Evolutionary conservation across 345 rosid genomes (phyloP), one percentile per base, ranked within the genome.

Genomic region (Bruguiera parviflora): DNA sequence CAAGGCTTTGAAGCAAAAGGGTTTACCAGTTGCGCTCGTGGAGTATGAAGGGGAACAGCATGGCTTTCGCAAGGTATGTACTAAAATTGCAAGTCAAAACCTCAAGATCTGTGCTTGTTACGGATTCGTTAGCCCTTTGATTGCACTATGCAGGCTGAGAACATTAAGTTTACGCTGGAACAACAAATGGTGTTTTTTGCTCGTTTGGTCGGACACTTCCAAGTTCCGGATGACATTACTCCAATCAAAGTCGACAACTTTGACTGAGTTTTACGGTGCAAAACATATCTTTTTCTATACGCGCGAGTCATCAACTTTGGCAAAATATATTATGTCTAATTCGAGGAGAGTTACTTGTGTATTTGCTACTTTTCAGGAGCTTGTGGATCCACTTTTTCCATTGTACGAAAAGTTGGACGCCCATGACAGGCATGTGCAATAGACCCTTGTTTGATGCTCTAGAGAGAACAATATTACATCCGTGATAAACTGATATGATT

Each of bases 11-110:
- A 95, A 90, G 82, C 80, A 80, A 56, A 95, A 95, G 69, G 91
- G 98, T 74, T 75, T 95, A 65, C 96, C 98, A 20, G 97, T 92
- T 81, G 98, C 97, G 31, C 96, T 87, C 27, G 91, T 95, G 64
- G 96, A 90, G 83, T 95, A 95, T 7, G 96, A 95, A 76, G 97
- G 96, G 52, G 99, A 95, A 71, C 96, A 92, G 49, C 98, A 95
- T 37, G 99, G 98, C 64, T 95, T 95, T 69, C 92, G 97, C 69
- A 95, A 92, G 93, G 98, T 89, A 80, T 66, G 20, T 74, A 27
- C 53, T 53, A 51, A 55, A 43, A 43, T 27, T 71, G 58, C 20
- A 25, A 18, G 20, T 63, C 18, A 53, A 32, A 33, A 55, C 52
- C 67, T 35, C 29, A 62, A 52, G 24, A 15, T 52, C 24, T 60